A percentile compares a stretch with the other conserved stretches of the same genome.
Evolutionary conservation across 1,284 basidiomycete genomes (phyloP).

Genomic region (Blastosporella zonata): DNA sequence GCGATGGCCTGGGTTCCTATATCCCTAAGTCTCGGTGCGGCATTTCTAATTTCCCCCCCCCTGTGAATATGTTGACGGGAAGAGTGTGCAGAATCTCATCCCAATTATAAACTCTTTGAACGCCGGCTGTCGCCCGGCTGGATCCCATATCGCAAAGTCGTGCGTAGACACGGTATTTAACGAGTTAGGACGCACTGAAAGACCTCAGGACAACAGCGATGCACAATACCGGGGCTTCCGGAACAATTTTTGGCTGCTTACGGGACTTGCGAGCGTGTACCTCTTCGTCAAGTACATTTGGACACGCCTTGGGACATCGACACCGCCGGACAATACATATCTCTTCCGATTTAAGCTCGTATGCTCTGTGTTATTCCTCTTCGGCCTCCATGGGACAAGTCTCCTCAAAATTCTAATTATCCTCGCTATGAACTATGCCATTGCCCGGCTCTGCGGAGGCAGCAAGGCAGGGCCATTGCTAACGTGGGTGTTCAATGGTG

Average conservation of each 20-base stretch:
- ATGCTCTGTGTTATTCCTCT: slow-evolving; percentile 69
- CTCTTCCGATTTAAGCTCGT: slow-evolving; percentile 51
- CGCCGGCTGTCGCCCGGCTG: slow-evolving; percentile 64
- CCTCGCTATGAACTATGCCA: slow-evolving; percentile 66
- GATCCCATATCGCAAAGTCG: slow-evolving; percentile 65
- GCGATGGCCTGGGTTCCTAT: slow-evolving; percentile 82
- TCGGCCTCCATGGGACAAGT: slow-evolving; percentile 86
- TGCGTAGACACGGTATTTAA: slow-evolving; percentile 35
- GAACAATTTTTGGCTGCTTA: slow-evolving; percentile 63
- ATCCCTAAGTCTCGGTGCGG: slow-evolving; percentile 73
- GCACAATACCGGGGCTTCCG: slow-evolving; percentile 83
- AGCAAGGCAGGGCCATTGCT: slow-evolving; percentile 46
- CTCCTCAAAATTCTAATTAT: slow-evolving; percentile 78
- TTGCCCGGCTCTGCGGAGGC: slow-evolving; percentile 49
- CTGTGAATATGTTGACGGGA: neutral
- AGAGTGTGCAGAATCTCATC: slow-evolving; percentile 54
- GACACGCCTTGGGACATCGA: slow-evolving; percentile 14
- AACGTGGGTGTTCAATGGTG: slow-evolving; percentile 78
- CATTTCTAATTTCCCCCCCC: neutral
- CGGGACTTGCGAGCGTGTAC: slow-evolving; percentile 48
- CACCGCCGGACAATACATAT: slow-evolving; percentile 1
- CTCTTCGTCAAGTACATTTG: slow-evolving; percentile 44
- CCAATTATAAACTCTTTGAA: slow-evolving; percentile 69
- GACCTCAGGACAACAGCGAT: slow-evolving; percentile 78
- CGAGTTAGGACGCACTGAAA: slow-evolving; percentile 12